Base-by-base conservation (phyloP, 768 basidiomycete genomes). In the Rhizopogon vinicolor region DNA sequence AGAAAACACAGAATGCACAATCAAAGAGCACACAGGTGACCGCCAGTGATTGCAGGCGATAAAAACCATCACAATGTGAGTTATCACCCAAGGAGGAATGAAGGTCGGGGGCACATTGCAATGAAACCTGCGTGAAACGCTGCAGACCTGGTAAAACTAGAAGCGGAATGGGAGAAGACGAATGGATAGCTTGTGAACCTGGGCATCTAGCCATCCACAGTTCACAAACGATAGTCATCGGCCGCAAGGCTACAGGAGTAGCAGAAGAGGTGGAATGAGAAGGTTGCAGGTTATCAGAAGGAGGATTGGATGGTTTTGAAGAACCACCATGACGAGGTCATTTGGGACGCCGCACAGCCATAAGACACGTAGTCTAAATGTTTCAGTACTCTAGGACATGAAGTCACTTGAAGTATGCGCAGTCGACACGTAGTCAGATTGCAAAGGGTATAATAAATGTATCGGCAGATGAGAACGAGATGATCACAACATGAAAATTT, bases 21-120 rank as follows among this genome's bases (percentile, higher is more conserved):
- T 52, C 51, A 43, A 52, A 52, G 39, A 52, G 41, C 8, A 52
- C 41, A 43, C 41, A 52, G 29, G 29, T 42, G 25, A 52, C 29
- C 5, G 39, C 40, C 19, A 52, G 52, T 14, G 13, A 14, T 41
- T 3, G 3, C 28, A 2, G 14, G 22, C 22, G 3, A 44, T 22
- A 44, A 13, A 25, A 44, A 0, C 5, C 22, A 44, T 7, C 14
- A 19, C 43, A 44, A 44, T 8, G 14, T 14, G 6, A 44, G 6
- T 44, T 7, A 12, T 25, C 42, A 13, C 42, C 6, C 6, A 19
- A 12, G 42, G 3, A 12, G 22, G 3, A 7, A 43, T 12, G 5
- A 22, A 43, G 42, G 19, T 43, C 42, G 10, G 22, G 42, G 42
- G 3, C 22, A 3, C 19, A 43, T 14, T 43, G 42, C 42, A 43